phyloP scores from a whole-genome alignment of 306 rosid species.

The Citrullus amarus region DNA sequence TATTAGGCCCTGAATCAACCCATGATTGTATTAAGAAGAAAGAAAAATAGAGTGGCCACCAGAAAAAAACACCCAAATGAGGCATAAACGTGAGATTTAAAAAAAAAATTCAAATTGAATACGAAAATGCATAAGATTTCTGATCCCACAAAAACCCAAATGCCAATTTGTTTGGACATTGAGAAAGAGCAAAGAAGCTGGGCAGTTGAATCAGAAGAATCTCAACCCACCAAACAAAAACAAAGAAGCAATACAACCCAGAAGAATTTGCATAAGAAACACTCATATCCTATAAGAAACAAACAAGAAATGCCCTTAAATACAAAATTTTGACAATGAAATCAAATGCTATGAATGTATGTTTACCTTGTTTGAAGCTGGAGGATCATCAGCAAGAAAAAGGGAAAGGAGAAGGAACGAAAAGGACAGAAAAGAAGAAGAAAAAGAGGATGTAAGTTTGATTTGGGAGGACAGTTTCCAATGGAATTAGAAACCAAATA shows the following conservation, averaged over 20 bases:
- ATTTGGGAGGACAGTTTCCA: neutral
- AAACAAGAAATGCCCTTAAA: neutral
- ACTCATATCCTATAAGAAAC: neutral
- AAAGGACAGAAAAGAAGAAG: neutral
- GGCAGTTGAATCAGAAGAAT: neutral
- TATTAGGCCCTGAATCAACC: neutral
- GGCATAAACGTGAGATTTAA: neutral
- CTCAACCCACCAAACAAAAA: neutral
- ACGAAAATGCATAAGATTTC: neutral
- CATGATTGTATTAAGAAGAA: neutral
- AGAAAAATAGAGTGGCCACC: neutral
- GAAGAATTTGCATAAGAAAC: neutral
- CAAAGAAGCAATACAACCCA: neutral
- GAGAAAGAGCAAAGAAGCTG: neutral
- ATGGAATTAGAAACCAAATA: neutral
- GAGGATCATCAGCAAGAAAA: neutral
- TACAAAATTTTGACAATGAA: neutral
- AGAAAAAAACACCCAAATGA: neutral
- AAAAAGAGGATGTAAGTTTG: neutral
- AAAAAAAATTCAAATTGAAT: neutral
- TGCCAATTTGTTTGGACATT: neutral
- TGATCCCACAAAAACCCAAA: slow-evolving; percentile 4
- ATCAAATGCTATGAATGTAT: neutral
- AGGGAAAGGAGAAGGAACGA: slow-evolving; percentile 1
- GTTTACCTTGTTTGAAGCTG: neutral